These are phyloP conservation scores for Pascua sp. DNA, from an alignment of 1,284 basidiomycete genomes.

Conservation along the genomic window DNA sequence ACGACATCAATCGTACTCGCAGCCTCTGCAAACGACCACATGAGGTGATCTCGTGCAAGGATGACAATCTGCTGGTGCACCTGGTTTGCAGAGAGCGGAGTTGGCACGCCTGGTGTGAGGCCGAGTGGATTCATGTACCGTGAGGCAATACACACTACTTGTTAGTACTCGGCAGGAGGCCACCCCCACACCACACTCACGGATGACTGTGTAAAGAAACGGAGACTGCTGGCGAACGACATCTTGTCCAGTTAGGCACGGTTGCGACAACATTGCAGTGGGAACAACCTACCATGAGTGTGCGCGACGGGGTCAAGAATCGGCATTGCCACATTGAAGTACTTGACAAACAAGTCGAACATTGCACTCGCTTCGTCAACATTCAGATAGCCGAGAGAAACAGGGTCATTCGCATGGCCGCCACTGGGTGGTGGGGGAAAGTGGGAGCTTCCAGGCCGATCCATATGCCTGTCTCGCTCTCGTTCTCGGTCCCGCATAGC, in stretches of 20 bases:
- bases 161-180: no score
- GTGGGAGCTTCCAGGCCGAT: no score
- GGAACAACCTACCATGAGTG: constrained; percentile 16
- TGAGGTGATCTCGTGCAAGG: constrained; percentile 33
- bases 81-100: constrained; percentile 24
- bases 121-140: constrained; percentile 24
- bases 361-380: constrained; percentile 28
- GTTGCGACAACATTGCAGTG: neutral
- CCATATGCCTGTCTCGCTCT: no score
- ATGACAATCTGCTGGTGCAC: constrained; percentile 36
- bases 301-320: constrained; percentile 30
- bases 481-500: no score
- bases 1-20: constrained; percentile 29
- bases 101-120: constrained; percentile 10
- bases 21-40: constrained; percentile 35
- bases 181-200: constrained; percentile 14
- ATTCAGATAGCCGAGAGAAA: constrained; percentile 27
- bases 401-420: constrained; percentile 20
- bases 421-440: no score
- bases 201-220: constrained; percentile 34
- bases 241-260: constrained; percentile 15
- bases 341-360: constrained; percentile 30
- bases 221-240: constrained; percentile 27
- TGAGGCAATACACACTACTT: constrained; percentile 29
- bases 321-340: constrained; percentile 28